Base-by-base conservation (phyloP, 768 basidiomycete species). In the Sistotremastrum suecicum region DNA sequence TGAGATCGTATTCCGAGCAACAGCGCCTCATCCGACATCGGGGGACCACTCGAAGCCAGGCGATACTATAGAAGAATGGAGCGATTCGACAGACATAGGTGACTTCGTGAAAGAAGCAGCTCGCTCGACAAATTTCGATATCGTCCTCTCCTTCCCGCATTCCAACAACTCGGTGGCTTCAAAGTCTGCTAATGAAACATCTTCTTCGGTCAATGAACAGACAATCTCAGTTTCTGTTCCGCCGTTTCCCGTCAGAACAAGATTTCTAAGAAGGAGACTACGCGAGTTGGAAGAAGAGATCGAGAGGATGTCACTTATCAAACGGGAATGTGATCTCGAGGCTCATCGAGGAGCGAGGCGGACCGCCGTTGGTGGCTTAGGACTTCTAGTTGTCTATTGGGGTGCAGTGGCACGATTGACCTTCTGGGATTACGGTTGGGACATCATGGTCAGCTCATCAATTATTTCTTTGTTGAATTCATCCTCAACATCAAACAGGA, bases 101-200 rank as follows among this genome's bases (percentile, higher is more conserved):
- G 77, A 81, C 58, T 82, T 82, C 56, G 71, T 82, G 46, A 69
- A 73, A 40, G 73, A 78, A 55, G 73, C 74, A 5, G 77, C 77
- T 5, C 66, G 71, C 28, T 61, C 70, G 31, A 66, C 70, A 29
- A 59, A 69, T 47, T 80, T 83, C 57, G 65, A 62, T 6, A 73
- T 83, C 42, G 56, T 60, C 37, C 55, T 66, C 32, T 50, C 45
- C 31, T 52, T 56, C n/a, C 20, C 60, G 59, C 56, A 59, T 72
- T 43, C 7, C 39, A 29, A 40, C 3, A 35, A 10, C 10, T 29
- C 48, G 11, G 40, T 12, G 28, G 33, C 37, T 3, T 48, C 37
- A 29, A 42, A 20, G 30, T 58, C 55, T 9, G 60, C 65, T 43
- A 46, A 57, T 3, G 50, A 9, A 34, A 46, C 10, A n/a, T 41